Conservation (phyloP, 1,139 yeast species). For the Chernovozyma sophiae-reginae region DNA sequence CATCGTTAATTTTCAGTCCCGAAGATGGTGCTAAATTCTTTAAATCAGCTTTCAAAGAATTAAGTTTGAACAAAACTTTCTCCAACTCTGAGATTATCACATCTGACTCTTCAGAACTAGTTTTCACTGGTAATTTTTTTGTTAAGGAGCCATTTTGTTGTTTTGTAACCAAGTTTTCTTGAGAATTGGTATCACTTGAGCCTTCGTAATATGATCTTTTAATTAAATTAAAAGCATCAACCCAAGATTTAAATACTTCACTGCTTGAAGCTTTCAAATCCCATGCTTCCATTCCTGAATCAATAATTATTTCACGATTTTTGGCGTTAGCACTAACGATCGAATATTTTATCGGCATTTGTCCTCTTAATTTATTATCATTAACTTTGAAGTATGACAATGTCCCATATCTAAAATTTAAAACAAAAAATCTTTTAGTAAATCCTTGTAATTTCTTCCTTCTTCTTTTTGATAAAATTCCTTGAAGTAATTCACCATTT, state of each 20-base stretch:
- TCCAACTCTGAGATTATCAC: constrained; percentile 13
- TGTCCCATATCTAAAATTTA: constrained; percentile 79
- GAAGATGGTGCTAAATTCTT: constrained; percentile 3
- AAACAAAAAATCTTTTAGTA: constrained; percentile 75
- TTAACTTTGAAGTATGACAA: constrained; percentile 72
- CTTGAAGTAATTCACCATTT: constrained; percentile 67
- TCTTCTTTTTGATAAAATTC: constrained; percentile 68
- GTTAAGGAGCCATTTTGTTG: background rate
- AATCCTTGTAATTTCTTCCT: constrained; percentile 80
- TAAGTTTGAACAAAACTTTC: constrained; percentile 19
- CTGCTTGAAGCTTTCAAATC: constrained; percentile 64
- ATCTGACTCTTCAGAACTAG: background rate
- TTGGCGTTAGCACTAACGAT: constrained; percentile 75
- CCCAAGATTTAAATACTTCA: constrained; percentile 77
- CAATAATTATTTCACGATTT: constrained; percentile 69
- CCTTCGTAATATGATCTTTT: constrained; percentile 20
- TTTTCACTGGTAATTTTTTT: background rate
- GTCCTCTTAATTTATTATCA: constrained; percentile 78
- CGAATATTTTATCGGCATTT: constrained; percentile 81
- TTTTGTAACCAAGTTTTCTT: background rate
- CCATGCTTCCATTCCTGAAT: constrained; percentile 97
- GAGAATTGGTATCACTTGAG: constrained; percentile 1
- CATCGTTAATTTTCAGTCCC: constrained; percentile 9
- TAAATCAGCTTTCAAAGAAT: constrained; percentile 15
- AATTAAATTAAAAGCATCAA: constrained; percentile 62